Base-by-base conservation (phyloP, 2,329 filamentous ascomycete genomes). In the Xylariaceae sp. region DNA sequence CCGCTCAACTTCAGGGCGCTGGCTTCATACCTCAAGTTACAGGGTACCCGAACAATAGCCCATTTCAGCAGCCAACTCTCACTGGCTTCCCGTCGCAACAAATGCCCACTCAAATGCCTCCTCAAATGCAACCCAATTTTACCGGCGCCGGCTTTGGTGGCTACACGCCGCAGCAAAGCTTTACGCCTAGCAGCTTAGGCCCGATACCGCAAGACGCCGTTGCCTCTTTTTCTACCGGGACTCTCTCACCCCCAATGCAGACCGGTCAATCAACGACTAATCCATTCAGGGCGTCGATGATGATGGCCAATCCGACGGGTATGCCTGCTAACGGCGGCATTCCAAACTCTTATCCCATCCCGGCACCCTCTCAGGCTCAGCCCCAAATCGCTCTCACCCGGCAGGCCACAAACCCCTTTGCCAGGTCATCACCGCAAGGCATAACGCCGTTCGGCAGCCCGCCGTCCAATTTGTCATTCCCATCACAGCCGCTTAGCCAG, bases 271-370 rank as follows among this genome's bases (percentile, higher is more conserved):
- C 85, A 63, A 84, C 77, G 19, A 96, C 91, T 7, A 99, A 99
- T 68, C 94, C 94, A 0, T 99, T 99, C 81, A 82, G 94, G 40
- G 87, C 91, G 67, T 96, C 92, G 1, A 92, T 92, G 85, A 76
- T 96, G 74, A 78, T 80, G 75, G 74, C 69, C 56, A 76, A 80
- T 65, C 72, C 73, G 18, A 82, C 83, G 7, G 80, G 80, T 44
- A 68, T 74, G 60, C 63, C 70, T 40, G 65, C 67, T 34, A 59
- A 57, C 26, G 42, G 41, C 29, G 42, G 43, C 43, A 12, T 49
- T 12, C 44, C 36, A 29, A 68, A 72, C 21, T 64, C 68, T 49
- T 70, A 75, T 50, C 72, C 75, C 21, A 68, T 72, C 29, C 67
- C 76, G n/a, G 68, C 74, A 58, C 67, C 72, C 54, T 67, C 76